Evolutionary conservation across 2,329 filamentous ascomycete species (phyloP).

Genomic region (Ambrosiella cleistominuta): DNA sequence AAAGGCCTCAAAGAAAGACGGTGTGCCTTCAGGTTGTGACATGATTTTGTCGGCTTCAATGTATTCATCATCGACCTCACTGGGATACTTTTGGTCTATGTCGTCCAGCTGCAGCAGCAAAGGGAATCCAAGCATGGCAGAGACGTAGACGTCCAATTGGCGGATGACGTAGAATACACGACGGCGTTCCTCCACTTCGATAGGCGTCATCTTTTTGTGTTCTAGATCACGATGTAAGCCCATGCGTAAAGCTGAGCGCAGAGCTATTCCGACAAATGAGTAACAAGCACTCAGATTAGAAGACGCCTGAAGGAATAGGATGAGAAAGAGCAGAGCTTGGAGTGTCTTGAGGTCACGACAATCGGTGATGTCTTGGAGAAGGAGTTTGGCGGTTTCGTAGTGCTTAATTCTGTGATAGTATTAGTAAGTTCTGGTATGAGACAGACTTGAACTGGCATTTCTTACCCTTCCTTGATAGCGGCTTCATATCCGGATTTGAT

Average conservation of each 20-base stretch:
- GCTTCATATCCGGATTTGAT: slow-evolving; percentile 30
- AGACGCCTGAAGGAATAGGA: slow-evolving; percentile 63
- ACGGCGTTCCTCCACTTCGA: slow-evolving; percentile 46
- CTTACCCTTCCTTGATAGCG: slow-evolving; percentile 39
- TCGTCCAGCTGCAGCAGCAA: slow-evolving; percentile 46
- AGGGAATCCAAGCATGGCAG: slow-evolving; percentile 48
- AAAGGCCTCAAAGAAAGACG: slow-evolving; percentile 45
- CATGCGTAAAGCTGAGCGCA: slow-evolving; percentile 58
- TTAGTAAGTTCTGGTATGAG: not conserved
- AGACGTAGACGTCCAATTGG: slow-evolving; percentile 55
- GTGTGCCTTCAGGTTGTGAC: slow-evolving; percentile 34
- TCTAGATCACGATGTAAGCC: slow-evolving; percentile 59
- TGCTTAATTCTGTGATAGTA: slow-evolving; percentile 45
- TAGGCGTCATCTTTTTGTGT: slow-evolving; percentile 41
- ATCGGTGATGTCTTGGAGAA: slow-evolving; percentile 48
- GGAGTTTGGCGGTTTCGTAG: slow-evolving; percentile 47
- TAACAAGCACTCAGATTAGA: slow-evolving; percentile 67
- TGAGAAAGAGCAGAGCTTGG: slow-evolving; percentile 63
- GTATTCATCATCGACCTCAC: slow-evolving; percentile 49
- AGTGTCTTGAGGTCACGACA: slow-evolving; percentile 59
- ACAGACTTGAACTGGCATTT: not conserved
- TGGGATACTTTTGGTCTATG: slow-evolving; percentile 47
- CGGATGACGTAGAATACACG: slow-evolving; percentile 51
- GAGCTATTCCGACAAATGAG: slow-evolving; percentile 60
- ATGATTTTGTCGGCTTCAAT: slow-evolving; percentile 42